Evolutionary conservation across 257 asterid species (phyloP).

Genomic region (Anisodus tanguticus): DNA sequence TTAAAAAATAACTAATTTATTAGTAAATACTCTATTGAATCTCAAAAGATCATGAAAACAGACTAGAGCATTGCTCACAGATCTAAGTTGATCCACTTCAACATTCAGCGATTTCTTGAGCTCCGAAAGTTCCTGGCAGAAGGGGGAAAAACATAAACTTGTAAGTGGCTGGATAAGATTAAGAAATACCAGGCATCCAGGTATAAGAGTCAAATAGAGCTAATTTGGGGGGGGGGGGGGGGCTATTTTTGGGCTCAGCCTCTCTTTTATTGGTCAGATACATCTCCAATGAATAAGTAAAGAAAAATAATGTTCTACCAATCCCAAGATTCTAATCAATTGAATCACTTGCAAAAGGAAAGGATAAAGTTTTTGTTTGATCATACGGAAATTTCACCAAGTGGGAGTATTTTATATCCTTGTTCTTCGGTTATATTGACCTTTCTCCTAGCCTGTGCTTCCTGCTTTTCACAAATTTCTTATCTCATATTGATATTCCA

Average conservation of each 20-base stretch:
- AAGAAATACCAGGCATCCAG: not conserved
- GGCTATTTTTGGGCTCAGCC: too few relatives aligned
- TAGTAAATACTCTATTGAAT: not conserved
- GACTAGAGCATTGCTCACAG: conserved; percentile 55
- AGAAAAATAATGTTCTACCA: not conserved
- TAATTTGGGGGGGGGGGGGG: too few relatives aligned
- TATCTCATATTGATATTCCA: not conserved
- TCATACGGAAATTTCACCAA: not conserved
- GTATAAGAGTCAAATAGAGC: not conserved
- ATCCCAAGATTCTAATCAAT: not conserved
- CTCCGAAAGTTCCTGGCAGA: conserved; percentile 72
- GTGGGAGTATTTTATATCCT: not conserved
- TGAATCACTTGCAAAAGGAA: not conserved
- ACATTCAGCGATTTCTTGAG: conserved; percentile 71
- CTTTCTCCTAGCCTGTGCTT: not conserved
- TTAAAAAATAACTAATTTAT: conserved; percentile 25
- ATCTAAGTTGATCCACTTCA: conserved; percentile 89
- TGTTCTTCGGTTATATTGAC: not conserved
- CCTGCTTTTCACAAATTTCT: not conserved
- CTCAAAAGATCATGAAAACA: not conserved
- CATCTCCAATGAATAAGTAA: too few relatives aligned
- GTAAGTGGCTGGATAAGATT: not conserved
- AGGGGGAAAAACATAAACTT: not conserved
- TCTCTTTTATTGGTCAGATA: too few relatives aligned
- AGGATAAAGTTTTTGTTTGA: not conserved